These are phyloP conservation scores for Blastobotrys persicus DNA, from an alignment of 1,139 yeast species.

Conservation along the genomic window DNA sequence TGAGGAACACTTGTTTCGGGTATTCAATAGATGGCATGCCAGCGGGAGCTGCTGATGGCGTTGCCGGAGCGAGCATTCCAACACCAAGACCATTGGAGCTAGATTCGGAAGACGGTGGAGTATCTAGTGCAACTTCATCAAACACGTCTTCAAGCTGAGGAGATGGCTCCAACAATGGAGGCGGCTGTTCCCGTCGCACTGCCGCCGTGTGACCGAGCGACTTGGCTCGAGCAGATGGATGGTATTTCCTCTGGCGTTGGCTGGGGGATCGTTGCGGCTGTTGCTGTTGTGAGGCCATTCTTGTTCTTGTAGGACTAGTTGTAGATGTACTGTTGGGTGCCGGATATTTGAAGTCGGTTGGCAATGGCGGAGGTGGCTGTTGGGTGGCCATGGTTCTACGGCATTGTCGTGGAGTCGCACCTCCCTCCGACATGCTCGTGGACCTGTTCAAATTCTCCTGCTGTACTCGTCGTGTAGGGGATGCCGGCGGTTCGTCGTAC, in stretches of 20 bases:
- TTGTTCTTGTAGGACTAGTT: constrained; percentile 14
- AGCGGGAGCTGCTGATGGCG: constrained; percentile 28
- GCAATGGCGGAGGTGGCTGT: constrained; percentile 19
- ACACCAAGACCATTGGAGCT: constrained; percentile 12
- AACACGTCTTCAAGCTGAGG: constrained; percentile 49
- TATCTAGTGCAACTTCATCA: constrained; percentile 62
- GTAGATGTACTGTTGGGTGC: constrained; percentile 9
- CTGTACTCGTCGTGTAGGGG: constrained; percentile 1
- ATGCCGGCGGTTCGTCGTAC: constrained; percentile 10
- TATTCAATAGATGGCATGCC: constrained; percentile 93
- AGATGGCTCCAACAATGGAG: constrained; percentile 38
- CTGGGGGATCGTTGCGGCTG: constrained; percentile 4
- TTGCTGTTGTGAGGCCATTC: constrained; percentile 15
- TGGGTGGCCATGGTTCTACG: constrained; percentile 10
- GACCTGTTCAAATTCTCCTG: constrained; percentile 21
- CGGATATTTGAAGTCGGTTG: constrained; percentile 23
- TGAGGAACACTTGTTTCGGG: constrained; percentile 86
- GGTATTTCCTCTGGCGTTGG: constrained; percentile 41
- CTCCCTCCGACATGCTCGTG: constrained; percentile 25
- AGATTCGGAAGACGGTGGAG: constrained; percentile 20
- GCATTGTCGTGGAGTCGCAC: constrained; percentile 4
- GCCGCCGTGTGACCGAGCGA: constrained; percentile 67
- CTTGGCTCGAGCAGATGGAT: constrained; percentile 87
- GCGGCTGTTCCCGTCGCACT: constrained; percentile 22
- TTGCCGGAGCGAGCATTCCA: not conserved